Evolutionary conservation across 176 grass and related monocot species (phyloP).

Genomic region (Poa pratensis): DNA sequence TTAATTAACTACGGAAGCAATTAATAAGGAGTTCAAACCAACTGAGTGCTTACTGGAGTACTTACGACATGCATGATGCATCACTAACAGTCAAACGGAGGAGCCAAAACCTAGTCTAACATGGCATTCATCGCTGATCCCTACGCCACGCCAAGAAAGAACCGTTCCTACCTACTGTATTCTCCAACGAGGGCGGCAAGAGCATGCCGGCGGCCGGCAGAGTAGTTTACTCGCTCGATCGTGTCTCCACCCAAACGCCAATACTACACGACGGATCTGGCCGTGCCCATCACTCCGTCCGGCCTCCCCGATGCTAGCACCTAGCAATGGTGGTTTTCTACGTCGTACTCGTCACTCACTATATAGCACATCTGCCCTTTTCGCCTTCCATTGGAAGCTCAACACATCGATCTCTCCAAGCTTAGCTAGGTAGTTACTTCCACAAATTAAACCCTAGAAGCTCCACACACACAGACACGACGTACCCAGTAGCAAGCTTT

Average conservation of each 20-base stretch:
- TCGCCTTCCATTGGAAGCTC: slow-evolving; percentile 18
- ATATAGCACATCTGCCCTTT: slow-evolving; percentile 41
- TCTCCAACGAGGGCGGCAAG: slow-evolving; percentile 8
- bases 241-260: slow-evolving; percentile 37
- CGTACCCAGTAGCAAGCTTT: not conserved
- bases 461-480: no score
- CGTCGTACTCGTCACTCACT: slow-evolving; percentile 28
- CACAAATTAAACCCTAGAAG: not conserved
- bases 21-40: no score
- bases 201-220: slow-evolving; percentile 50
- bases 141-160: slow-evolving; percentile 16
- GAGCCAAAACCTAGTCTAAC: not conserved
- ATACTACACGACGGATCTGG: slow-evolving; percentile 36
- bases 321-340: not conserved
- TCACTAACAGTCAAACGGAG: no score
- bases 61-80: no score
- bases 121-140: not conserved
- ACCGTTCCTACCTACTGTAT: not conserved
- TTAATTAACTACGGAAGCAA: no score
- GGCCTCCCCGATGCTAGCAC: not conserved
- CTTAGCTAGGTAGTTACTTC: not conserved
- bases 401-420: not conserved
- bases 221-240: slow-evolving; percentile 18
- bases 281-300: slow-evolving; percentile 31
- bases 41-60: no score